Base-by-base conservation (phyloP, 2,329 filamentous ascomycete genomes). In the Aureobasidium leucospermi region DNA sequence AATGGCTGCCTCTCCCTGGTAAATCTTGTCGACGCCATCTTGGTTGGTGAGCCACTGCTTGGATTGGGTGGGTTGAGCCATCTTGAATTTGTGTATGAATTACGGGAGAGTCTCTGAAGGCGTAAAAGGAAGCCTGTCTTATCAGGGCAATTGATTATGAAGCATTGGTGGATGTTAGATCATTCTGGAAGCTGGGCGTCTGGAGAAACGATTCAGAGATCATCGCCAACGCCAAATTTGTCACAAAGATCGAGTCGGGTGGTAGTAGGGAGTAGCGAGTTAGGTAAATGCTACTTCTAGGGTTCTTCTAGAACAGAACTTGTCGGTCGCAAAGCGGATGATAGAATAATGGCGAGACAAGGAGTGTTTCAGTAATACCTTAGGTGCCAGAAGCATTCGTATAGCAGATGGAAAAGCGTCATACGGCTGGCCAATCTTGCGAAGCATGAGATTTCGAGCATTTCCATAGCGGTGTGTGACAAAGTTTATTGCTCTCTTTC, bases 1-100 rank as follows among this genome's bases (percentile, higher is more conserved):
- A 1, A 68, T 32, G 9, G 58, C 3, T 49, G 67, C 63, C 11
- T 46, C 46, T 31, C 47, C 41, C 11, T 63, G 42, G 34, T 64
- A 78, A 58, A 78, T 63, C 52, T 75, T 75, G 65, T 76, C 74
- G 15, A 77, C 67, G 5, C 75, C 75, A 67, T 76, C 68, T 63
- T 76, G 75, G 38, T 67, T 67, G 13, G 75, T 76, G 46, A 72
- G 67, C 75, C 75, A 77, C 63, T 73, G 72, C 66, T 70, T 74
- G 61, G 71, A 65, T 28, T 64, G 43, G 42, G 60, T 58, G 16
- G 61, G 52, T 42, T 46, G 48, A 16, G 64, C 46, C 63, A 64
- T 65, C 31, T 45, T 47, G 55, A 19, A 23, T 28, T 16, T 52
- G 19, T 13, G 29, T 43, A 53, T 42, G 28, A 13, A 38, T 43